A percentile compares a stretch with the other conserved stretches of the same genome.
phyloP scores from a whole-genome alignment of 768 basidiomycete species.

The Pleurotus salmoneostramineus region DNA sequence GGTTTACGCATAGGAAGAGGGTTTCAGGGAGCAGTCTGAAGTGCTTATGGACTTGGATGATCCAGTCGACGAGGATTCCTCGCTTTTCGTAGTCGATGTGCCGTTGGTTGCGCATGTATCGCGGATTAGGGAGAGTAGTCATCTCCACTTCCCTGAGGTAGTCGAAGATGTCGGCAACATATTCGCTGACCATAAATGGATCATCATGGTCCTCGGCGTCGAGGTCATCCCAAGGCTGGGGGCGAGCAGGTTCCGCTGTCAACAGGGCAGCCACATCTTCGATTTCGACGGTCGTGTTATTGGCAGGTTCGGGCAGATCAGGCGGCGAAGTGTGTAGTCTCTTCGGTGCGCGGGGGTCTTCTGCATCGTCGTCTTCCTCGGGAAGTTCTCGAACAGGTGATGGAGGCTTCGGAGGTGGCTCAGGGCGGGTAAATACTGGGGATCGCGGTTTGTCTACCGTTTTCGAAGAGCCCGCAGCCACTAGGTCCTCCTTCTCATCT shows the following conservation, averaged over 20 bases:
- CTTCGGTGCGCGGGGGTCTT: slow-evolving; percentile 43
- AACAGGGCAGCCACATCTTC: slow-evolving; percentile 39
- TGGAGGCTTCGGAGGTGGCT: slow-evolving; percentile 12
- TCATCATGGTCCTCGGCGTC: slow-evolving; percentile 88
- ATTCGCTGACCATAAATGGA: slow-evolving; percentile 90
- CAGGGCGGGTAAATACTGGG: slow-evolving; percentile 2
- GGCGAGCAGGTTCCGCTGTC: slow-evolving; percentile 27
- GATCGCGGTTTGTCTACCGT: not conserved
- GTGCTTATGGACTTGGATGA: slow-evolving; percentile 85
- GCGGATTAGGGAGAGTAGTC: slow-evolving; percentile 71
- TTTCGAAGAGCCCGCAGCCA: not conserved
- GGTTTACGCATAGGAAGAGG: slow-evolving; percentile 84
- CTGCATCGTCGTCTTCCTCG: slow-evolving; percentile 38
- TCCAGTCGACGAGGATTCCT: slow-evolving; percentile 87
- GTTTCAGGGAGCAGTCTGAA: slow-evolving; percentile 89
- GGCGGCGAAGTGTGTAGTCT: slow-evolving; percentile 57
- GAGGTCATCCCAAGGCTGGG: slow-evolving; percentile 73
- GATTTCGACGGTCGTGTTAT: slow-evolving; percentile 30
- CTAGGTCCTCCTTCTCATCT: slow-evolving; percentile 15
- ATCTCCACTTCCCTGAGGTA: slow-evolving; percentile 84
- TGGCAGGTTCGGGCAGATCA: slow-evolving; percentile 23
- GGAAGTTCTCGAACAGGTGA: slow-evolving; percentile 27
- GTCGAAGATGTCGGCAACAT: slow-evolving; percentile 82
- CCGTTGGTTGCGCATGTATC: slow-evolving; percentile 82
- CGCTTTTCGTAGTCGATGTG: slow-evolving; percentile 90